Base-by-base conservation (phyloP, 139 green algal genomes). In the Protoeuglena noctilucae region DNA sequence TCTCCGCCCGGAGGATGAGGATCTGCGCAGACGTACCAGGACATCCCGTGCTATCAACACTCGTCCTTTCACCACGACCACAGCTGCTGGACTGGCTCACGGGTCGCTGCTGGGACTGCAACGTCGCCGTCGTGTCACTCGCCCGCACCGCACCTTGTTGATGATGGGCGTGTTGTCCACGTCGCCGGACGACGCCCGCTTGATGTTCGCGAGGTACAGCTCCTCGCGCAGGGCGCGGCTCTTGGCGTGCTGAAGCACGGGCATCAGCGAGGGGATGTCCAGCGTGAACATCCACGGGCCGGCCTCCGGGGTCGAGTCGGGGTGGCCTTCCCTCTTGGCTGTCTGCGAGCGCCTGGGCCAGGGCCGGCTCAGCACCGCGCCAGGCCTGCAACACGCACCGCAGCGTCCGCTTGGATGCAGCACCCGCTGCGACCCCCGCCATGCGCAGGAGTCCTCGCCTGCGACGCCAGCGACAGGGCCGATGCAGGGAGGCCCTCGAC, bases 271-370 rank as follows among this genome's bases (percentile, higher is more conserved):
- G 27, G 89, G 89, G 50, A 91, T 79, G 75, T 97, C 89, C 26
- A 97, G 76, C 0, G 87, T 96, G 62, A 97, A 73, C 12, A 94
- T 63, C 87, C 88, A 96, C 21, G 88, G 88, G 0, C 88, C 88
- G 0, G 60, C 54, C 71, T 88, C 82, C 3, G 79, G 17, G 18
- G 81, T 93, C n/a, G 83, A 78, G 18, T 54, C 74, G 57, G 80
- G 71, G 40, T 90, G 79, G 0, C 85, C 86, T 40, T 77, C 70
- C 28, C 56, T 61, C 62, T 77, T 74, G 3, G 55, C 56, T 26
- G 68, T 60, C 17, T 48, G 28, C 16, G 27, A 26, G 22, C 6
- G 65, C 73, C 30, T 82, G 57, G 19, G 51, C 68, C 49, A 86
- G 70, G 2, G 77, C 77, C 39, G 58, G 66, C 5, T 51, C 19